A percentile compares a stretch with the other conserved stretches of the same genome.
phyloP scores from a whole-genome alignment of 2,329 filamentous ascomycete species.

The Hypoxylon sp. region DNA sequence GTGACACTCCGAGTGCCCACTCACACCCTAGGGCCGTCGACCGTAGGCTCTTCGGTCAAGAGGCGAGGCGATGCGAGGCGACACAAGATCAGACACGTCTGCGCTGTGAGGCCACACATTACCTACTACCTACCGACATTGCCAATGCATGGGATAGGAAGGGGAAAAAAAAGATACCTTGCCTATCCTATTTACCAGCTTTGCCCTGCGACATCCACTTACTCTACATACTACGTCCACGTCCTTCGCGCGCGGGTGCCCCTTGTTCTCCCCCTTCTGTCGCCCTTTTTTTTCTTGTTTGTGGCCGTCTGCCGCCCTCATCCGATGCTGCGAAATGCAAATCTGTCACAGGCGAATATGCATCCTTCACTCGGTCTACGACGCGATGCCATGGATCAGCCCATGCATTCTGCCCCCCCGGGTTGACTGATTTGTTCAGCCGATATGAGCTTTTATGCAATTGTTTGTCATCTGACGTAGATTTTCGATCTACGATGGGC shows the following conservation, averaged over 20 bases:
- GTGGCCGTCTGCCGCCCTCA: constrained; percentile 46
- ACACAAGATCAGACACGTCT: constrained; percentile 49
- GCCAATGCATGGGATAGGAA: constrained; percentile 38
- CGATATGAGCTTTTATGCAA: constrained; percentile 48
- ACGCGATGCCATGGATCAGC: constrained; percentile 47
- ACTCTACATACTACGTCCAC: constrained; percentile 19
- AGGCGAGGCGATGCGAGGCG: constrained; percentile 48
- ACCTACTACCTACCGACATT: constrained; percentile 42
- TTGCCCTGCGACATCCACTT: constrained; percentile 22
- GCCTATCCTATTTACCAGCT: constrained; percentile 19
- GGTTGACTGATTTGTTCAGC: constrained; percentile 49
- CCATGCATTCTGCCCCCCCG: constrained; percentile 44
- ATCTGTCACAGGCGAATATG: constrained; percentile 48
- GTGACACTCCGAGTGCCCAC: constrained; percentile 46
- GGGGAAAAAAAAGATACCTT: constrained; percentile 15
- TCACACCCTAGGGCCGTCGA: constrained; percentile 43
- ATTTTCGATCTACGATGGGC: constrained; percentile 42
- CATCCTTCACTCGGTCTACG: constrained; percentile 48
- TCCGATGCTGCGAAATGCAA: constrained; percentile 48
- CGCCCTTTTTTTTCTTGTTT: constrained; percentile 38
- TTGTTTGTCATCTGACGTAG: constrained; percentile 48
- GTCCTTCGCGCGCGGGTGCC: constrained; percentile 25
- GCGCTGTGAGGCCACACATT: constrained; percentile 45
- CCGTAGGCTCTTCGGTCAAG: constrained; percentile 47
- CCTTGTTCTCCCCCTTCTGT: constrained; percentile 28